A percentile compares a stretch with the other conserved stretches of the same genome.
These are phyloP conservation scores for Pseudoperonospora humuli DNA, from an alignment of 352 stramenopile species.

Conservation along the genomic window DNA sequence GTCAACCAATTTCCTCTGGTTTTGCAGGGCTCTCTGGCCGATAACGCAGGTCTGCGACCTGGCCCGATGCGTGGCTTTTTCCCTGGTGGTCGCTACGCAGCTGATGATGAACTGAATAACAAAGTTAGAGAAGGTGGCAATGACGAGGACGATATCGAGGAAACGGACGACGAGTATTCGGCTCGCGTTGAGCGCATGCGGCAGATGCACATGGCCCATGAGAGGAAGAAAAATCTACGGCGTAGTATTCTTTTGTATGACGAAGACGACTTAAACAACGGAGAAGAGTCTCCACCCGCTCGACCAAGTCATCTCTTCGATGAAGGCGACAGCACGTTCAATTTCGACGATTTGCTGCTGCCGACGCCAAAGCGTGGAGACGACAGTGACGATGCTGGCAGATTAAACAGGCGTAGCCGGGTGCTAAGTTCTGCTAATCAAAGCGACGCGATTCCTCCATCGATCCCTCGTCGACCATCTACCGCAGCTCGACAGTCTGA, in stretches of 20 bases:
- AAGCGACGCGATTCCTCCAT: conserved; percentile 20
- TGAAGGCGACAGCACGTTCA: conserved; percentile 26
- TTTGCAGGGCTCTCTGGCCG: conserved; percentile 24
- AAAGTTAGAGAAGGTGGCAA: conserved; percentile 6
- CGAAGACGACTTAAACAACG: conserved; percentile 27
- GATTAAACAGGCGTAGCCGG: conserved; percentile 11
- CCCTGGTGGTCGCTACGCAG: conserved; percentile 30
- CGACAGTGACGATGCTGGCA: background rate
- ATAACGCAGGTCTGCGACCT: conserved; percentile 22
- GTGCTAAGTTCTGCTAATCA: conserved; percentile 21
- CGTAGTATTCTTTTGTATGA: conserved; percentile 40
- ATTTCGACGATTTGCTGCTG: conserved; percentile 41
- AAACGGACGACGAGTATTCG: conserved; percentile 40
- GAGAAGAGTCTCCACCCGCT: conserved; percentile 22
- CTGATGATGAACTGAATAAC: conserved; percentile 28
- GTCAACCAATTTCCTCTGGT: conserved; percentile 43
- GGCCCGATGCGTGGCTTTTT: conserved; percentile 27
- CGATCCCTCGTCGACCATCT: conserved; percentile 20
- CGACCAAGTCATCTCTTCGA: conserved; percentile 21
- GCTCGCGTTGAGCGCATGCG: conserved; percentile 47
- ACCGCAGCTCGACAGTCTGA: conserved; percentile 19
- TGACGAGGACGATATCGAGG: conserved; percentile 38
- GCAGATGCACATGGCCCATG: conserved; percentile 54
- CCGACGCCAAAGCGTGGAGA: conserved; percentile 22
- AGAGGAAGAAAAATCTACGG: conserved; percentile 49